Percentiles rank a stretch among this genome's conserved stretches.
phyloP scores from a whole-genome alignment of 805 yeast genomes.

The Saccharomycopsis javanensis region DNA sequence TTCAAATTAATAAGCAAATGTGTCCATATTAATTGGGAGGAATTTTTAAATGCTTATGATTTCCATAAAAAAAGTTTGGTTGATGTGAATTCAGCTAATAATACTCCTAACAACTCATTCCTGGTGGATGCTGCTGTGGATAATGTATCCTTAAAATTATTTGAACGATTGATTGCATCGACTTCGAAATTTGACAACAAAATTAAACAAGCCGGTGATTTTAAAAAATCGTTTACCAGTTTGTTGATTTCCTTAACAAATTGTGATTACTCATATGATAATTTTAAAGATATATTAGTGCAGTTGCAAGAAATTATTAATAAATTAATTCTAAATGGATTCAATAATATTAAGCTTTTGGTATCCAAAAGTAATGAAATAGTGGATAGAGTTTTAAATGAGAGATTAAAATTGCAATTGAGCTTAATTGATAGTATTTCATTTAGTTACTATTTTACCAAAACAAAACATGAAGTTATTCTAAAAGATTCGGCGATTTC shows the following conservation, averaged over 20 bases:
- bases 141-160: constrained; percentile 26
- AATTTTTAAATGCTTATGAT: constrained; percentile 40
- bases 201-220: constrained; percentile 24
- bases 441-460: constrained; percentile 2
- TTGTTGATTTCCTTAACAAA: constrained; percentile 22
- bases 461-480: constrained; percentile 28
- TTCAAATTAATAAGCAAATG: constrained; percentile 29
- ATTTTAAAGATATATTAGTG: constrained; percentile 22
- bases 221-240: constrained; percentile 24
- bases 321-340: constrained; percentile 30
- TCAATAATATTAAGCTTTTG: constrained; percentile 27
- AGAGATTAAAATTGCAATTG: constrained; percentile 21
- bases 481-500: constrained; percentile 31
- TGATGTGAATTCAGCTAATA: not conserved
- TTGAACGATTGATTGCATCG: constrained; percentile 26
- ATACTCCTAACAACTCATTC: constrained; percentile 3
- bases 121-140: constrained; percentile 25
- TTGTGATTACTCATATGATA: constrained; percentile 23
- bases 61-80: constrained; percentile 24
- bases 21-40: constrained; percentile 41
- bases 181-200: constrained; percentile 27
- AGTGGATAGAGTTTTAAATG: constrained; percentile 24
- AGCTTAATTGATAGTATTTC: not conserved
- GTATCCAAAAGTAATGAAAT: constrained; percentile 28
- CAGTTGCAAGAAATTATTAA: constrained; percentile 31